These are phyloP conservation scores for Trichoderma pleuroti DNA, from an alignment of 2,329 filamentous ascomycete genomes.

Conservation along the genomic window DNA sequence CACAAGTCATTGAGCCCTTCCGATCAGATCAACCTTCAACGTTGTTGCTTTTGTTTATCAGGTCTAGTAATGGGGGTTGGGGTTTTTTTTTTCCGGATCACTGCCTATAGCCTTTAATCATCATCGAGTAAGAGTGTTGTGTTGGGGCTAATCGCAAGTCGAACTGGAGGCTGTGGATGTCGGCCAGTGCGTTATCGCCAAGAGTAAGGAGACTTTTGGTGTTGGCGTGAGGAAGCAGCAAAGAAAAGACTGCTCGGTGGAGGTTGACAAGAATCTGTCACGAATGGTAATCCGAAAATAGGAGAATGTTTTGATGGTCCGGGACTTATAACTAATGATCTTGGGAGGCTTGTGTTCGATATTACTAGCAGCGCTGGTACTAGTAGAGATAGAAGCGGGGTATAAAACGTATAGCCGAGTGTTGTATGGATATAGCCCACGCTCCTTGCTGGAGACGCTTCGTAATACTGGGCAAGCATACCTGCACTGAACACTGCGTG, in stretches of 20 bases:
- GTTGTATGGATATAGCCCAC: background rate
- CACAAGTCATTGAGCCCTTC: background rate
- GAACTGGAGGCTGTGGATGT: background rate
- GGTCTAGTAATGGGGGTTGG: background rate
- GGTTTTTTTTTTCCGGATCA: background rate
- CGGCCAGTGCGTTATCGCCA: background rate
- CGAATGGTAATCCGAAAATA: background rate
- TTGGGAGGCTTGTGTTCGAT: background rate
- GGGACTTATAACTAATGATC: background rate
- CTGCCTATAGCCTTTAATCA: background rate
- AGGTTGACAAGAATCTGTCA: background rate
- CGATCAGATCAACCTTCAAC: background rate
- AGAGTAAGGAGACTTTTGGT: background rate
- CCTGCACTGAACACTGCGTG: background rate
- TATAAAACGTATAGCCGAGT: background rate
- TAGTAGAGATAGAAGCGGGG: background rate
- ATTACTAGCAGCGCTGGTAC: background rate
- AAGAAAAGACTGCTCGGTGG: background rate
- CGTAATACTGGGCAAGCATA: background rate
- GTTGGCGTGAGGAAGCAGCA: background rate
- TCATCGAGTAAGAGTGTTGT: background rate
- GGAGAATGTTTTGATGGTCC: background rate
- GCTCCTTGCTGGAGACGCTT: background rate
- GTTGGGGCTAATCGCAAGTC: background rate
- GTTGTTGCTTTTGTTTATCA: background rate